phyloP scores from a whole-genome alignment of 768 basidiomycete species.

The Butyriboletus loyo region DNA sequence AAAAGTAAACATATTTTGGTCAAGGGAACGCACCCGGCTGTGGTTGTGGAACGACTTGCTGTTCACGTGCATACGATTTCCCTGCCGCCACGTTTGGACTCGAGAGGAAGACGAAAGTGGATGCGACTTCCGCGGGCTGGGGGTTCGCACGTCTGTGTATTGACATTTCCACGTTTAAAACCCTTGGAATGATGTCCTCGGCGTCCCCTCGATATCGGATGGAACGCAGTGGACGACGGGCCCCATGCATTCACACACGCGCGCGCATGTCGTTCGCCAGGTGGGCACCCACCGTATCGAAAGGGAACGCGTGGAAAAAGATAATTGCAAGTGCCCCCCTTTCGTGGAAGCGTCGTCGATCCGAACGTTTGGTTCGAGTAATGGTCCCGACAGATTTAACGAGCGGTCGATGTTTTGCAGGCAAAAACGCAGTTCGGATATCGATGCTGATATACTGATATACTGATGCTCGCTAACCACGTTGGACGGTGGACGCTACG shows the following conservation, averaged over 20 bases:
- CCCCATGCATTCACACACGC: conserved; percentile 54
- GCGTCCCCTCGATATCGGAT: conserved; percentile 49
- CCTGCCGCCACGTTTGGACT: too few species aligned
- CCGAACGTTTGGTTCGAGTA: conserved; percentile 11
- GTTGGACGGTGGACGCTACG: too few species aligned
- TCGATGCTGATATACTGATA: too few species aligned
- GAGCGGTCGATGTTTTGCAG: too few species aligned
- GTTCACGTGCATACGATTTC: not conserved
- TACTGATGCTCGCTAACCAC: too few species aligned
- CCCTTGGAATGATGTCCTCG: conserved; percentile 57
- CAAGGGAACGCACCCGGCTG: not conserved
- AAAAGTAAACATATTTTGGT: not conserved
- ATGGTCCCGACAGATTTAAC: too few species aligned
- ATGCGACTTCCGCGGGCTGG: too few species aligned
- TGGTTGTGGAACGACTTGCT: not conserved
- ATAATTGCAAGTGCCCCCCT: too few species aligned
- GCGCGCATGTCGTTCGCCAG: too few species aligned
- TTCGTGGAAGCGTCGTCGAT: conserved; percentile 28
- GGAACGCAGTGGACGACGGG: conserved; percentile 56
- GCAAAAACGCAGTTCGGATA: too few species aligned
- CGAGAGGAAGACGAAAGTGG: too few species aligned
- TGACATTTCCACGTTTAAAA: conserved; percentile 47
- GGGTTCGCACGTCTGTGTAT: conserved; percentile 45
- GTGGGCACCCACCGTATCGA: conserved; percentile 50
- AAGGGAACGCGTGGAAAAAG: conserved; percentile 49